Conservation (phyloP, 2,329 filamentous ascomycete genomes). For the Fusarium compactum region DNA sequence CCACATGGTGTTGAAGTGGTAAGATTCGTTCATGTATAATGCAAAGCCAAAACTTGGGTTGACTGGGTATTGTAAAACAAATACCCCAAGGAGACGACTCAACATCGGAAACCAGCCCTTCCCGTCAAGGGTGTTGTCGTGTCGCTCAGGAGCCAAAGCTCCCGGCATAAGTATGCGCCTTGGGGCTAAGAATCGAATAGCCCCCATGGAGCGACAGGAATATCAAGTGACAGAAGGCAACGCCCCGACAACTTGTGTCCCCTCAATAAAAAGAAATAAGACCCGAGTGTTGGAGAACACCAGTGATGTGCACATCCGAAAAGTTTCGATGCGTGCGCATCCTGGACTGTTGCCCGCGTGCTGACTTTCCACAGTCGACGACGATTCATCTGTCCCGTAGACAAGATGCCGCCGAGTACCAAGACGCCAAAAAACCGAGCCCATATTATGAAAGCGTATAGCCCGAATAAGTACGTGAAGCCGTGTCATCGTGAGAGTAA, state of each 20-base stretch:
- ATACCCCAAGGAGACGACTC: conserved; percentile 45
- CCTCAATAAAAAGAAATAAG: conserved; percentile 39
- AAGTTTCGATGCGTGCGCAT: conserved; percentile 11
- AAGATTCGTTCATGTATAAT: conserved; percentile 40
- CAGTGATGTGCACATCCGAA: conserved; percentile 12
- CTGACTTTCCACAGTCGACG: conserved; percentile 34
- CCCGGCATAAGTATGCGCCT: conserved; percentile 33
- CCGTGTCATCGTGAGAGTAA: conserved; percentile 53
- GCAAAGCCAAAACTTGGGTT: conserved; percentile 43
- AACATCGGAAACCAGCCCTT: conserved; percentile 46
- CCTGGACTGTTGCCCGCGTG: conserved; percentile 8
- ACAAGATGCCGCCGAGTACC: conserved; percentile 36
- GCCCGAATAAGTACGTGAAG: conserved; percentile 29
- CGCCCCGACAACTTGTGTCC: conserved; percentile 21
- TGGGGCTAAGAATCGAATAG: conserved; percentile 40
- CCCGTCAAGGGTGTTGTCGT: conserved; percentile 45
- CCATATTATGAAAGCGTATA: conserved; percentile 26
- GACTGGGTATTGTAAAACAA: conserved; percentile 47
- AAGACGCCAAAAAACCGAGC: conserved; percentile 44
- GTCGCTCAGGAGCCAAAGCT: conserved; percentile 41
- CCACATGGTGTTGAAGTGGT: conserved; percentile 48
- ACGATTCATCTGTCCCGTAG: conserved; percentile 25
- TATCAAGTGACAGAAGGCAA: conserved; percentile 25
- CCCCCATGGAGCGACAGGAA: conserved; percentile 39
- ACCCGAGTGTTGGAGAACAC: conserved; percentile 20